These are phyloP conservation scores for Botryotinia convoluta DNA, from an alignment of 2,329 filamentous ascomycete species.

Conservation along the genomic window DNA sequence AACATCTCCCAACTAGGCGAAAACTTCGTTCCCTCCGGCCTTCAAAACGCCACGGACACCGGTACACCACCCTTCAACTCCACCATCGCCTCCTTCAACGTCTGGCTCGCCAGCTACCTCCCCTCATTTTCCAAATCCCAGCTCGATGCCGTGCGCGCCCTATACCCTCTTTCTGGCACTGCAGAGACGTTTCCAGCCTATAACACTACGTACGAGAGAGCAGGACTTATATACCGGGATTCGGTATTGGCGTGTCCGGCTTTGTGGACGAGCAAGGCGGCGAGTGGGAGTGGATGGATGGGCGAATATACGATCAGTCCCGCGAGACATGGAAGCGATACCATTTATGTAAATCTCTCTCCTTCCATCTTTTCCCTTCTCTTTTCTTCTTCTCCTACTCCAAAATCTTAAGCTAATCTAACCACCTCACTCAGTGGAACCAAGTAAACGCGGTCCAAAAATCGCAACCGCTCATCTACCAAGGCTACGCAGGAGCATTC, in stretches of 20 bases:
- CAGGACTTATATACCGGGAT: constrained; percentile 58
- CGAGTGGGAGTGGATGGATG: constrained; percentile 48
- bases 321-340: constrained; percentile 58
- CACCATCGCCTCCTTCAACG: constrained; percentile 48
- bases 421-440: constrained; percentile 49
- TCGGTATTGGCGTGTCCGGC: constrained; percentile 58
- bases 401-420: neutral
- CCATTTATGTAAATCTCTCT: constrained; percentile 46
- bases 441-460: constrained; percentile 51
- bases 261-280: constrained; percentile 50
- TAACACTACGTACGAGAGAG: constrained; percentile 50
- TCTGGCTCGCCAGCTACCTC: constrained; percentile 54
- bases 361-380: neutral
- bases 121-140: constrained; percentile 46
- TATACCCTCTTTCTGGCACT: constrained; percentile 49
- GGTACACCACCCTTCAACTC: constrained; percentile 49
- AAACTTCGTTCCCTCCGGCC: constrained; percentile 55
- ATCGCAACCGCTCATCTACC: constrained; percentile 52
- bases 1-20: constrained; percentile 44
- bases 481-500: constrained; percentile 57
- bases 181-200: constrained; percentile 47
- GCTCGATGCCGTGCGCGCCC: constrained; percentile 40
- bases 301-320: constrained; percentile 59
- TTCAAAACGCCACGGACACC: constrained; percentile 40
- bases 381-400: neutral